A percentile compares a stretch with the other conserved stretches of the same genome.
These are phyloP conservation scores for Fusarium torreyae DNA, from an alignment of 2,329 filamentous ascomycete genomes.

Conservation along the genomic window DNA sequence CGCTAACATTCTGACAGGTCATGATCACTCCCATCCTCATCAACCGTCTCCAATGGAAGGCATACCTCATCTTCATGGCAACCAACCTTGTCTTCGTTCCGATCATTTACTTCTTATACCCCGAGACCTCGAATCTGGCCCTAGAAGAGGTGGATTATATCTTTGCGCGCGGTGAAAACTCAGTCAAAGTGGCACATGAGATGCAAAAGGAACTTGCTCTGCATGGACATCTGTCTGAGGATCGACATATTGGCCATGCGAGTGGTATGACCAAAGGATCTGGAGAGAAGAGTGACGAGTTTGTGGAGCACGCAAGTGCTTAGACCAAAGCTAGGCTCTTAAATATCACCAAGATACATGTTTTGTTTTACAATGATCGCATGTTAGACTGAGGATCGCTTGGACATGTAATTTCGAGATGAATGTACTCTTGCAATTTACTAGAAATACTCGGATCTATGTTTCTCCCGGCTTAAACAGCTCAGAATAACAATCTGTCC, in stretches of 20 bases:
- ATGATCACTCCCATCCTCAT: conserved; percentile 63
- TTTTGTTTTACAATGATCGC: too few species aligned
- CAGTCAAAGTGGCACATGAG: conserved; percentile 2
- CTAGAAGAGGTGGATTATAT: conserved; percentile 27
- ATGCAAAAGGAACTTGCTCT: conserved; percentile 29
- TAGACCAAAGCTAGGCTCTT: neutral
- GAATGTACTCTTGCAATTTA: too few species aligned
- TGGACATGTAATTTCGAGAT: too few species aligned
- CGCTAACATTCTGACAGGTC: conserved; percentile 47
- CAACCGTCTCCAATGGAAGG: conserved; percentile 26
- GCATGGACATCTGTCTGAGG: neutral
- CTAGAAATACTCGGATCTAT: too few species aligned
- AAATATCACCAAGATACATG: neutral
- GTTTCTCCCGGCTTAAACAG: too few species aligned
- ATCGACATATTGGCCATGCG: neutral
- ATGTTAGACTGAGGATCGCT: too few species aligned
- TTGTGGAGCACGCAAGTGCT: neutral
- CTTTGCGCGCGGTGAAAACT: conserved; percentile 20
- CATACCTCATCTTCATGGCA: conserved; percentile 23
- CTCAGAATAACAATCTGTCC: too few species aligned
- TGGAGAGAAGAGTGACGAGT: neutral
- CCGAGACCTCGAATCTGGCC: conserved; percentile 15
- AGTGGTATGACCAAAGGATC: neutral
- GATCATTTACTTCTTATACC: conserved; percentile 6
- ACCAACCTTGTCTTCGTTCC: conserved; percentile 20